Conservation (phyloP, 352 stramenopile species). For the Blastocystis sp. region DNA sequence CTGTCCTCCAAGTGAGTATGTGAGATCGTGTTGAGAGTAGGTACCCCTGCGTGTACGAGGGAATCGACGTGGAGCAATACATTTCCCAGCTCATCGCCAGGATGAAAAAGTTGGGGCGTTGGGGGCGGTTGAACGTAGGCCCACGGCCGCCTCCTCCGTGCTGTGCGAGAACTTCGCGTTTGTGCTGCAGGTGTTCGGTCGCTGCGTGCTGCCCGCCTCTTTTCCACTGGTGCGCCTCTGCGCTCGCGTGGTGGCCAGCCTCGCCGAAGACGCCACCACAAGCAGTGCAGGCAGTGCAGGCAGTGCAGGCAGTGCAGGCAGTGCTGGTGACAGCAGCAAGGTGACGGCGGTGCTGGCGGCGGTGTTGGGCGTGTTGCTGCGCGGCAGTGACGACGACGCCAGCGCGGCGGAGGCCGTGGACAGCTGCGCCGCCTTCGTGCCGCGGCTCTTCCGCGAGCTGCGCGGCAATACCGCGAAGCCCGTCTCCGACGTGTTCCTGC, state of each 20-base stretch:
- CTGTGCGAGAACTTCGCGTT: slow-evolving; percentile 22
- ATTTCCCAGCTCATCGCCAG: not conserved
- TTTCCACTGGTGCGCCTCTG: not conserved
- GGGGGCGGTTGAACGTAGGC: not conserved
- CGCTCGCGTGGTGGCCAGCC: not conserved
- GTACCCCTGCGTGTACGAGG: slow-evolving; percentile 20
- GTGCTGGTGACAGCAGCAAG: not conserved
- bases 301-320: too few relatives aligned
- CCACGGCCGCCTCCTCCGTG: not conserved
- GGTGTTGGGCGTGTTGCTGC: not conserved
- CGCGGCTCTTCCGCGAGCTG: not conserved
- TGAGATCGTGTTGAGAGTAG: not conserved
- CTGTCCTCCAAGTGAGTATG: not conserved
- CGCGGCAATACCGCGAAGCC: not conserved
- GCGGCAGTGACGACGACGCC: not conserved
- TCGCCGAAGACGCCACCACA: too few relatives aligned
- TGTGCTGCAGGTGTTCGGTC: slow-evolving; percentile 8
- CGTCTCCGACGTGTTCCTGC: not conserved
- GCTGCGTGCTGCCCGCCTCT: not conserved
- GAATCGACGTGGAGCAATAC: not conserved
- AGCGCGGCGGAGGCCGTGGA: not conserved
- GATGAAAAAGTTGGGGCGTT: not conserved
- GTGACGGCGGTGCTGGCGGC: not conserved
- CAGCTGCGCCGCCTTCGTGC: not conserved
- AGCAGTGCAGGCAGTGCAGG: too few relatives aligned